Base-by-base conservation (phyloP, 768 basidiomycete species). In the Collybia sp. region DNA sequence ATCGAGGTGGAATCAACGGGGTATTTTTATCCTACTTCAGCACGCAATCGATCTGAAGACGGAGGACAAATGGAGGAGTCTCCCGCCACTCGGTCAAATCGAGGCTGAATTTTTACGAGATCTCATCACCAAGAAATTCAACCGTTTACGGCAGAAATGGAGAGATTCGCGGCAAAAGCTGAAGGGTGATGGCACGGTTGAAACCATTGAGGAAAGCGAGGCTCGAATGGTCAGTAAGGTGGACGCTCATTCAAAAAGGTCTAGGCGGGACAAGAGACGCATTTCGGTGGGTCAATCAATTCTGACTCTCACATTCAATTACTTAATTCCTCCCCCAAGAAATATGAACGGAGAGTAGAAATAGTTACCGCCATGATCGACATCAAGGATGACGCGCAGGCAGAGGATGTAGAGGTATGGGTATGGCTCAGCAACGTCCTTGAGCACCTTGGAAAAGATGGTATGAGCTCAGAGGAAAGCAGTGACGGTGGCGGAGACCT, bases 381-480 rank as follows among this genome's bases (percentile, higher is more conserved):
- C 30, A 10, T 43, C 15, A 52, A 49, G 41, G 43, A 39, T 25
- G 40, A 44, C 19, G 39, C 39, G 43, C 41, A 17, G 12, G 48
- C 25, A 12, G 4, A 32, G 20, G 51, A 52, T 38, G 34, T 30
- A 37, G 30, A 30, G 30, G 18, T 45, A 20, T 52, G 51, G 51
- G 18, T 46, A 39, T 52, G 42, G 37, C 34, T 52, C 20, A 34
- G 39, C 17, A 11, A 34, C 30, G 20, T 50, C 35, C 25, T 52
- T 31, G 36, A 38, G 15, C 17, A 32, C 17, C 44, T 52, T 34
- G 51, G 51, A 4, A 45, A 52, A 42, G 48, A 45, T 16, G 51
- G 51, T 3, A 49, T 45, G 48, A 52, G 51, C 40, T 52, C 51
- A 16, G 51, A 52, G 31, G 48, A 52, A 42, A 52, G 51, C 10